A percentile compares a stretch with the other conserved stretches of the same genome.
Evolutionary conservation across 1,139 yeast genomes (phyloP).

Genomic region (Blastobotrys apis): DNA sequence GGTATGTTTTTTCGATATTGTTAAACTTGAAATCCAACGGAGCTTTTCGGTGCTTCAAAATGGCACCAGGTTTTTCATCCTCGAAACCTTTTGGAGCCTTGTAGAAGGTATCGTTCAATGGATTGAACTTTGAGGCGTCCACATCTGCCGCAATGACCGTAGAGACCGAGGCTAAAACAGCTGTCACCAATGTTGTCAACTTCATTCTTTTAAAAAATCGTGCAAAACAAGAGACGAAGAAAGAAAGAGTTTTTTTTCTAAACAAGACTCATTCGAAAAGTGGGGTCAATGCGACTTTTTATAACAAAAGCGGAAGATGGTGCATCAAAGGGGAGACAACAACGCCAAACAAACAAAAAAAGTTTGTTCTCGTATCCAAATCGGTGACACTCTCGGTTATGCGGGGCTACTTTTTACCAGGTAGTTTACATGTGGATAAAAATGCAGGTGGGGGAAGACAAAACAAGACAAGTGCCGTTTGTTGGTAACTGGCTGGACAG

Average conservation of each 20-base stretch:
- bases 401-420: no score
- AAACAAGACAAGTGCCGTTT: no score
- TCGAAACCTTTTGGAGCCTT: slow-evolving; percentile 21
- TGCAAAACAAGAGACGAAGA: background rate
- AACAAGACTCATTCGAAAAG: background rate
- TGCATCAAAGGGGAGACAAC: background rate
- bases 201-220: background rate
- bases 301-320: background rate
- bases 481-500: no score
- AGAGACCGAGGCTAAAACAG: background rate
- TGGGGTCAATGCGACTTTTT: background rate
- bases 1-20: slow-evolving; percentile 21
- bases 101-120: slow-evolving; percentile 20
- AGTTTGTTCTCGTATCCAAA: background rate
- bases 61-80: slow-evolving; percentile 18
- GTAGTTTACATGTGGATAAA: no score
- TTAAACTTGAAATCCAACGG: slow-evolving; percentile 2
- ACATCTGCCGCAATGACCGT: background rate
- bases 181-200: background rate
- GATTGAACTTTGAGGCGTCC: slow-evolving; percentile 1
- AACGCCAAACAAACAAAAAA: background rate
- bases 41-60: slow-evolving; percentile 12
- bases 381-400: no score
- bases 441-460: no score
- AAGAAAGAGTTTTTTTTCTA: background rate